Conservation (phyloP, 345 rosid species). For the Citrus glauca region DNA sequence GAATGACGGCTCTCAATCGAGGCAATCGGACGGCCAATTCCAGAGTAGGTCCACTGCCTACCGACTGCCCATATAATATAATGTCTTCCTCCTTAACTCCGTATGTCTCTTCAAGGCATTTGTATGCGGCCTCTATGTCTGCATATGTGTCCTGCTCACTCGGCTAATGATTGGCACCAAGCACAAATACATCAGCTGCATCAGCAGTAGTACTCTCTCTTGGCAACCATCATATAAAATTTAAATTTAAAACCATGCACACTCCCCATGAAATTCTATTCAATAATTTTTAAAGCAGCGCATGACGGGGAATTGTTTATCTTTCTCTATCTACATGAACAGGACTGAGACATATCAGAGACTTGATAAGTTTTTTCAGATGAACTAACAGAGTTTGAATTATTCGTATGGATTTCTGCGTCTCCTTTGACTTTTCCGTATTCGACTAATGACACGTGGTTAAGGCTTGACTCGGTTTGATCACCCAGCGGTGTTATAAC, state of each 20-base stretch:
- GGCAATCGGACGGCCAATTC: conserved; percentile 70
- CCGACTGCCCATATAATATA: conserved; percentile 81
- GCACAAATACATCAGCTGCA: background rate
- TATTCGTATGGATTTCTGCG: no score
- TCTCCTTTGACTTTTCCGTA: background rate
- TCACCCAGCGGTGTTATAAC: no score
- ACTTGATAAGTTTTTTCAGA: background rate
- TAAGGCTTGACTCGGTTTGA: no score
- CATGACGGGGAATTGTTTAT: no score
- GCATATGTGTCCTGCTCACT: conserved; percentile 90
- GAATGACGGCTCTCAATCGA: conserved; percentile 63
- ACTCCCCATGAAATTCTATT: background rate
- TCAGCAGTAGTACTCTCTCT: background rate
- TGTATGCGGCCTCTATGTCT: conserved; percentile 78
- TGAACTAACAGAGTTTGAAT: background rate
- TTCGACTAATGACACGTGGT: no score
- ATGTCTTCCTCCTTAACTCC: conserved; percentile 66
- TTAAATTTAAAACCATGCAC: no score
- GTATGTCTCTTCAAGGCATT: conserved; percentile 59
- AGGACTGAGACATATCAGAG: background rate
- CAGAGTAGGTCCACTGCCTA: conserved; percentile 88
- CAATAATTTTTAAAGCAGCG: no score
- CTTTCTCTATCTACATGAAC: no score
- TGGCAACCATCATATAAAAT: no score
- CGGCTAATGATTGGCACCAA: conserved; percentile 36